A percentile compares a stretch with the other conserved stretches of the same genome.
Evolutionary conservation across 73 alveolate genomes (phyloP).

Genomic region (Effrenium voratum): DNA sequence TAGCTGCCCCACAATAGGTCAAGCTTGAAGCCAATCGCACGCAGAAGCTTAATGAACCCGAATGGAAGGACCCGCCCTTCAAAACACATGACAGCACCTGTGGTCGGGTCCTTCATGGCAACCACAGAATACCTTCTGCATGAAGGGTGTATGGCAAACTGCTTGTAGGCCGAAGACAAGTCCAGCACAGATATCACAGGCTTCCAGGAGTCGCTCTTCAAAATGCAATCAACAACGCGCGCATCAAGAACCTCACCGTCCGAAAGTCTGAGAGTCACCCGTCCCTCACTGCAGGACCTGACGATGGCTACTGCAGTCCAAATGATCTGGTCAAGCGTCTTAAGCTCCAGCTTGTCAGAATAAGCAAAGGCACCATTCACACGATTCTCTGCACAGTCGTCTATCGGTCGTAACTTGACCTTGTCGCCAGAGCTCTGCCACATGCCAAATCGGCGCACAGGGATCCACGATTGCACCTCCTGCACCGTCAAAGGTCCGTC

Average conservation of each 20-base stretch:
- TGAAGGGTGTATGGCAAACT: background rate
- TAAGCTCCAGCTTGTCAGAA: background rate
- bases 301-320: background rate
- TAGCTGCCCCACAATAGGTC: background rate
- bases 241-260: background rate
- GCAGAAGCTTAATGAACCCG: background rate
- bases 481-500: background rate
- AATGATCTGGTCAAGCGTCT: background rate
- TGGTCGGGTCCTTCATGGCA: background rate
- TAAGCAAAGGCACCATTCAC: background rate
- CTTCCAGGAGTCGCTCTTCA: fast-evolving
- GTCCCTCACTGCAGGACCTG: background rate
- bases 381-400: background rate
- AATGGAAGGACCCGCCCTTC: conserved; percentile 26
- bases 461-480: background rate
- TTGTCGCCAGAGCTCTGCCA: background rate
- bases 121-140: background rate
- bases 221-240: background rate
- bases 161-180: conserved; percentile 8
- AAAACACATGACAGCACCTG: background rate
- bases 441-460: conserved; percentile 23
- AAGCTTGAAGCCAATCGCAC: background rate
- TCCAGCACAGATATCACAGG: background rate
- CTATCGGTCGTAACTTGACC: background rate
- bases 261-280: background rate